Conservation (phyloP, 2,329 filamentous ascomycete genomes). For the Colletotrichum lini region DNA sequence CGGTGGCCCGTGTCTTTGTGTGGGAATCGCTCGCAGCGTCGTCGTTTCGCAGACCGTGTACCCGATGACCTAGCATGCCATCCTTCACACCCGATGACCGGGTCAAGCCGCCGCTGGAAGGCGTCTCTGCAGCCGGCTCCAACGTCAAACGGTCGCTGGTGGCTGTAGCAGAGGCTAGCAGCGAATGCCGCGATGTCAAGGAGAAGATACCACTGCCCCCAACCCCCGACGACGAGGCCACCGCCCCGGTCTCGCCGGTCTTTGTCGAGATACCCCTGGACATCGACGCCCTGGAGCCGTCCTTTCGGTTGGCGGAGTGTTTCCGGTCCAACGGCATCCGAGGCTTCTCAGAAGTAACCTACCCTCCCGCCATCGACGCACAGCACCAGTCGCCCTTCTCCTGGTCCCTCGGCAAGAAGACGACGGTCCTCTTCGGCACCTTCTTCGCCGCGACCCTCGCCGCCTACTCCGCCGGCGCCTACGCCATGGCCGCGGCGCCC, state of each 20-base stretch:
- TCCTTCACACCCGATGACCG: background rate
- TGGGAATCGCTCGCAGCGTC: background rate
- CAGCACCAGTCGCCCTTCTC: constrained; percentile 28
- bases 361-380: background rate
- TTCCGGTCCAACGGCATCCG: constrained; percentile 5
- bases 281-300: constrained; percentile 14
- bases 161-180: constrained; percentile 20
- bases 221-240: background rate
- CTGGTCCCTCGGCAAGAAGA: constrained; percentile 44
- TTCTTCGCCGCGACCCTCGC: constrained; percentile 69
- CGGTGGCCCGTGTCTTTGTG: background rate
- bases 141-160: background rate
- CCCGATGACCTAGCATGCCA: constrained; percentile 22
- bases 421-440: constrained; percentile 42
- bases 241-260: too few relatives aligned
- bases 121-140: constrained; percentile 8
- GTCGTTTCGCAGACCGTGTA: background rate
- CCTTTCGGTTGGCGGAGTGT: constrained; percentile 6
- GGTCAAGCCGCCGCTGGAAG: background rate
- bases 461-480: constrained; percentile 75
- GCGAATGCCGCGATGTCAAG: background rate
- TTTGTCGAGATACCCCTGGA: constrained; percentile 15
- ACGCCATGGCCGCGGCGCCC: constrained; percentile 69
- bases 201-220: background rate
- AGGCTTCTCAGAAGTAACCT: background rate